Evolutionary conservation across 768 basidiomycete genomes (phyloP).

Genomic region (Hortiboletus flavorubellus): DNA sequence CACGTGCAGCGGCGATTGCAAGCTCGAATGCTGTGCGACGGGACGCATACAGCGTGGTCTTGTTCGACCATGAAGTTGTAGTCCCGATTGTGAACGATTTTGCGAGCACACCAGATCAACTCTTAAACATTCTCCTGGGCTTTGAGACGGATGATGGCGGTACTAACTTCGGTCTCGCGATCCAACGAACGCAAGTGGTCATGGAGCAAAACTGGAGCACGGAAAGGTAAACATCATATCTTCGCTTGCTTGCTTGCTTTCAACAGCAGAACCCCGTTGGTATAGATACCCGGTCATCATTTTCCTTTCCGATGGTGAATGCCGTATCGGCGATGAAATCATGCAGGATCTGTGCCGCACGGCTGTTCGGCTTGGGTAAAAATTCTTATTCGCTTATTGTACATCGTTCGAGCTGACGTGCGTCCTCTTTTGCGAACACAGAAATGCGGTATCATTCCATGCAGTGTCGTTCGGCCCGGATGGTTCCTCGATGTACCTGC

Average conservation of each 20-base stretch:
- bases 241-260: background rate
- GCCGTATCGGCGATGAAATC: too few species aligned
- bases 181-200: slow-evolving; percentile 32
- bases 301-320: slow-evolving; percentile 42
- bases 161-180: slow-evolving; percentile 44
- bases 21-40: slow-evolving; percentile 31
- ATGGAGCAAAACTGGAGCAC: slow-evolving; percentile 51
- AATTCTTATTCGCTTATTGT: too few species aligned
- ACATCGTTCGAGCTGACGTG: background rate
- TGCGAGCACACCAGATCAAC: slow-evolving; percentile 39
- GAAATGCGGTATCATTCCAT: slow-evolving; percentile 56
- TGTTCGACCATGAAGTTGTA: slow-evolving; percentile 35
- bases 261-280: background rate
- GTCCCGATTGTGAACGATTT: slow-evolving; percentile 44
- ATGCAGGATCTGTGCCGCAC: slow-evolving; percentile 34
- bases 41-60: slow-evolving; percentile 55
- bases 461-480: slow-evolving; percentile 51
- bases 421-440: slow-evolving; percentile 13
- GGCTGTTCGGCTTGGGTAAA: slow-evolving; percentile 45
- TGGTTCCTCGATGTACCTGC: slow-evolving; percentile 26
- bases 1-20: slow-evolving; percentile 41
- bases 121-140: slow-evolving; percentile 39
- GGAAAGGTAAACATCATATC: slow-evolving; percentile 36
- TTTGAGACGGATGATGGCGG: slow-evolving; percentile 29
- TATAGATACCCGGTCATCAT: slow-evolving; percentile 29